phyloP scores from a whole-genome alignment of 345 rosid species.

The Citrus glauca region DNA sequence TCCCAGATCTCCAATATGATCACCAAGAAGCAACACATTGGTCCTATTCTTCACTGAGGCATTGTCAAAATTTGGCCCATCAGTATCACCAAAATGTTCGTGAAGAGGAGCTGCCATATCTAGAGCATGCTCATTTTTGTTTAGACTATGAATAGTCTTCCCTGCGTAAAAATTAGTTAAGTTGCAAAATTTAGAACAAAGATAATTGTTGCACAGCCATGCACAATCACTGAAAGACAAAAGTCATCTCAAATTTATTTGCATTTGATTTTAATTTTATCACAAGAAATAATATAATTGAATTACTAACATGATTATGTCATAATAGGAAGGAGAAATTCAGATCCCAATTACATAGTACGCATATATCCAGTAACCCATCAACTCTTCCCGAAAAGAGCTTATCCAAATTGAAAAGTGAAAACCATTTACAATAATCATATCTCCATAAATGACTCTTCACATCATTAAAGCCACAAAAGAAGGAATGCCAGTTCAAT shows the following conservation, averaged over 20 bases:
- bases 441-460: neutral
- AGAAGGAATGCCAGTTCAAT: neutral
- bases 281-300: neutral
- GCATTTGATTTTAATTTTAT: neutral
- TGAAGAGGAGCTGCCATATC: conserved; percentile 90
- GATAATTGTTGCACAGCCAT: neutral
- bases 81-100: conserved; percentile 42
- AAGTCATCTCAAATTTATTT: neutral
- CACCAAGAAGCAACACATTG: conserved; percentile 84
- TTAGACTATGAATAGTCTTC: conserved; percentile 74
- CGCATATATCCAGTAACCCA: neutral
- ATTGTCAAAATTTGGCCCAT: conserved; percentile 32
- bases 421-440: neutral
- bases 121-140: conserved; percentile 87
- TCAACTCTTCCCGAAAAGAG: neutral
- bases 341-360: neutral
- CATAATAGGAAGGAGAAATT: neutral
- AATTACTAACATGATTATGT: neutral
- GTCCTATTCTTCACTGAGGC: conserved; percentile 59
- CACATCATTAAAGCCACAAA: neutral
- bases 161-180: conserved; percentile 34
- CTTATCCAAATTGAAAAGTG: neutral
- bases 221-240: neutral
- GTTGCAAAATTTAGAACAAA: conserved; percentile 9
- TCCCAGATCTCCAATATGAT: conserved; percentile 77